Base-by-base conservation (phyloP, 2,329 filamentous ascomycete genomes). In the Neopestalotiopsis sp. region DNA sequence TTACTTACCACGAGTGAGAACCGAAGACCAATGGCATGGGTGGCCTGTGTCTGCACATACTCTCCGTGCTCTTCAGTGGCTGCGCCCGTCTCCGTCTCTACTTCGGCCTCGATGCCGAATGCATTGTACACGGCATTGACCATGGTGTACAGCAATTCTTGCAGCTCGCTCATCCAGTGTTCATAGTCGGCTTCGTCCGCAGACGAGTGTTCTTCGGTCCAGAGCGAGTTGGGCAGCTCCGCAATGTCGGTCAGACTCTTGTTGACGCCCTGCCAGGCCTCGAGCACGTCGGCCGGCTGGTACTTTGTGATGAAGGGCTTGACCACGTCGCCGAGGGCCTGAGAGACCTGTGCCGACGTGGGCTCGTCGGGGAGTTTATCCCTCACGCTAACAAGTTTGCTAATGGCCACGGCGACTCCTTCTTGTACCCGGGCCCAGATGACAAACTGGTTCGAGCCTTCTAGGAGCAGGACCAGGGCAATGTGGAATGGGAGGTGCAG, bases 401-500 rank as follows among this genome's bases (percentile, higher is more conserved):
- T 6, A 17, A 74, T 56, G 17, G 71, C 68, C 7, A 65, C 68
- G 5, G 64, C 67, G 12, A 73, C 63, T 12, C 70, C 71, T 63
- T 76, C 74, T 13, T 68, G n/a, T 20, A 77, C 71, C 69, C 84
- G 84, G 30, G 78, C 78, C 79, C 81, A 84, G 65, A 83, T 79
- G 67, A 85, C 78, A 62, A 91, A 85, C 71, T 91, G 88, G 6
- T 88, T 88, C 52, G 85, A 82, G 14, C 88, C 90, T 73, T 91
- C 89, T 59, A 90, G 85, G n/a, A 91, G 84, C 6, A 92, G 84
- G 14, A 90, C 85, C 40, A 92, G 84, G 5, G 86, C 81, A 2
- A 91, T 83, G 71, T 92, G 89, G 72, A 91, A 88, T 0, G 89
- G 89, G 69, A 91, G 88, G 78, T 91, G 90, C 0, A 89, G 76